Evolutionary conservation across 1,139 yeast species (phyloP), one percentile per base, ranked within the genome.

Genomic region (Taiozyma sp.): DNA sequence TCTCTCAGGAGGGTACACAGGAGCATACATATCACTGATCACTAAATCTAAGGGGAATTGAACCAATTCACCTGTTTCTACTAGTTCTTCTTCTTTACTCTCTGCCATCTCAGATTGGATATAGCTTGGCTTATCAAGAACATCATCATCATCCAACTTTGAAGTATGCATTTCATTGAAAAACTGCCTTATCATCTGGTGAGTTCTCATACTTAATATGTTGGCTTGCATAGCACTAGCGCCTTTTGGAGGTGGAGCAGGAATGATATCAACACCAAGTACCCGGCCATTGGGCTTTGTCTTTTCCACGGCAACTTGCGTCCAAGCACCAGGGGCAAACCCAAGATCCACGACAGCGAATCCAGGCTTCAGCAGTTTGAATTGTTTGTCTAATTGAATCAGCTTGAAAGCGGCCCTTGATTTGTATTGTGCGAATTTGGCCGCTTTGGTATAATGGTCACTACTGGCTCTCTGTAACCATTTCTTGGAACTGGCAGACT

Each of bases 301-400:
- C 43, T 79, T 69, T 45, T 80, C 81, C 8, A 80, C 79, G 0
- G 96, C 86, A 34, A 87, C 95, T 58, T 84, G 89, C 13, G 92
- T 78, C 99, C 99, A 93, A 38, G 96, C 92, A 0, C 99, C 99
- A 0, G 99, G 99, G 0, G 96, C 96, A 65, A 79, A 93, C 1
- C 99, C 99, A 48, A 93, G 73, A 69, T 93, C 99, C 4, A 93
- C 82, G 0, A 93, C 86, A 50, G 85, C 81, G 59, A 71, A 74
- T 10, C 75, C 74, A 8, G 78, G 74, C 51, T 70, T 70, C 66
- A 93, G 83, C 4, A 93, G 56, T 30, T 73, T 70, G 67, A 75
- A 86, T 62, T 79, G 81, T 32, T 81, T 74, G 65, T 91, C 83
- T 36, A 93, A 74, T 64, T 86, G 90, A 23, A 83, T 66, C 43